phyloP scores from a whole-genome alignment of 2,329 filamentous ascomycete species.

The Immersiporthe knoxdaviesiana region DNA sequence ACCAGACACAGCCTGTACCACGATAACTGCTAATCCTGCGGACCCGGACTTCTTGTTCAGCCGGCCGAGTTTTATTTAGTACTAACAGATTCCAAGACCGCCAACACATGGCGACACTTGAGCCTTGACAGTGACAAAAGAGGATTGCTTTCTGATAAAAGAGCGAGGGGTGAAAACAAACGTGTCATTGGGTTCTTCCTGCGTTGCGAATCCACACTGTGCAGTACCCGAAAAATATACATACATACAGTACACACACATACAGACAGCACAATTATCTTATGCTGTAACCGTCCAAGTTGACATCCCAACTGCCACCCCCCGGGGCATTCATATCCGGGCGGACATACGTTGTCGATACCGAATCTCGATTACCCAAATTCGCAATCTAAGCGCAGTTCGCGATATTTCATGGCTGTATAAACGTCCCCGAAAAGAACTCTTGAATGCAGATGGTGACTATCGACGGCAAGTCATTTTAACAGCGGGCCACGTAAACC shows the following conservation, averaged over 20 bases:
- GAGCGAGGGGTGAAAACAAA: not conserved
- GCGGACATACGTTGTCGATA: not conserved
- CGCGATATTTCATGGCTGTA: not conserved
- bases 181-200: not conserved
- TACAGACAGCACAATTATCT: not conserved
- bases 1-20: constrained; percentile 24
- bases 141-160: not conserved
- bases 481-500: not conserved
- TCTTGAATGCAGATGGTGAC: not conserved
- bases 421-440: not conserved
- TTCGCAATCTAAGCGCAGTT: constrained; percentile 12
- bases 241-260: not conserved
- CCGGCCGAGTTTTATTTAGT: not conserved
- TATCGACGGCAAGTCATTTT: not conserved
- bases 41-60: not conserved
- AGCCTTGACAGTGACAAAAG: not conserved
- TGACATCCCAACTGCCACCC: too few relatives aligned
- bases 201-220: not conserved
- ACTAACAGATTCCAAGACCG: not conserved
- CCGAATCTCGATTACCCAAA: not conserved
- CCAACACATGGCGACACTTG: not conserved
- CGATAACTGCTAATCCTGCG: not conserved
- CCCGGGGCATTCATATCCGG: constrained; percentile 7
- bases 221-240: not conserved
- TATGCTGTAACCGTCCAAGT: not conserved